Conservation (phyloP, 345 rosid species). For the Moringa oleifera region DNA sequence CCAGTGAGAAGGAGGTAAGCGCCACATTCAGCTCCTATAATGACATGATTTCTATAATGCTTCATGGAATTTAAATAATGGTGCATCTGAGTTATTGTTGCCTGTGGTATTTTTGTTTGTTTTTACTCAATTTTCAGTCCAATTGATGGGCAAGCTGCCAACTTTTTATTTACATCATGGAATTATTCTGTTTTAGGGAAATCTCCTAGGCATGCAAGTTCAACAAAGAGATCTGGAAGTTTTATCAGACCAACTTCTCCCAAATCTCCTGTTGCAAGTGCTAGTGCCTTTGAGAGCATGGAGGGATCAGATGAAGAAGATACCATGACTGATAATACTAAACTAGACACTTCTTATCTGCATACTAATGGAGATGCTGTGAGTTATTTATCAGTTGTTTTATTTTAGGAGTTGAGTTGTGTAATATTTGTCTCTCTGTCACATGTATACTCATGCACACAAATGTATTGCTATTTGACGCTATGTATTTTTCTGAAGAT, state of each 20-base stretch:
- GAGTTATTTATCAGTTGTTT: slow-evolving; percentile 28
- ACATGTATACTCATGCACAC: neutral
- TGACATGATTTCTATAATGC: neutral
- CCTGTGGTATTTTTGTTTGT: neutral
- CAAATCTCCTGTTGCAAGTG: slow-evolving; percentile 90
- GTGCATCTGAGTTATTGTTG: no score
- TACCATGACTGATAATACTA: slow-evolving; percentile 51
- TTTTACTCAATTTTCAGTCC: neutral
- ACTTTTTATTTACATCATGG: slow-evolving; percentile 5
- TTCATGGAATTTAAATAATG: no score
- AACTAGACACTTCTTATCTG: slow-evolving; percentile 56
- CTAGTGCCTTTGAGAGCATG: slow-evolving; percentile 86
- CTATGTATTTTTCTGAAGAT: neutral
- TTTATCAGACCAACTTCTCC: slow-evolving; percentile 80
- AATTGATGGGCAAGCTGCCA: neutral
- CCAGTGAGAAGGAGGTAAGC: neutral
- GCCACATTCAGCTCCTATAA: neutral
- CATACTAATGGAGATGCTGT: slow-evolving; percentile 72
- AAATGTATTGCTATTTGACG: neutral
- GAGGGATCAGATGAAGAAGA: slow-evolving; percentile 98
- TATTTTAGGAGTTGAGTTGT: no score
- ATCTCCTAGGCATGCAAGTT: slow-evolving; percentile 45
- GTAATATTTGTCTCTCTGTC: neutral
- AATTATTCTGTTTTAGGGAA: slow-evolving; percentile 41
- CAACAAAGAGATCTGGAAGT: slow-evolving; percentile 52